Evolutionary conservation across 257 asterid species (phyloP).

Genomic region (Lithospermum erythrorhizon): DNA sequence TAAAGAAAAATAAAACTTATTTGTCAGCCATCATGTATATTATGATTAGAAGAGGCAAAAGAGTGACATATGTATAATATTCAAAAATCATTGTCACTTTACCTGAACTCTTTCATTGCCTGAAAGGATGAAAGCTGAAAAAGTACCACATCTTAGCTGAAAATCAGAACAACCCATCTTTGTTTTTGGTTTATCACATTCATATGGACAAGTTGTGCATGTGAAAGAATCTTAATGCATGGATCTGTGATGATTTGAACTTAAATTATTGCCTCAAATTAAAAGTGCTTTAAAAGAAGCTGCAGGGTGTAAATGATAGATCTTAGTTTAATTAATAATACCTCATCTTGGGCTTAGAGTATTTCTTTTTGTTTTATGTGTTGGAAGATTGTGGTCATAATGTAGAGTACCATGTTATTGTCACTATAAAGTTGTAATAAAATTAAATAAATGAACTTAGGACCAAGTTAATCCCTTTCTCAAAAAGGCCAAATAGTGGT

Average conservation of each 20-base stretch:
- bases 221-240: slow-evolving; percentile 44
- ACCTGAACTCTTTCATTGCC: slow-evolving; percentile 29
- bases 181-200: slow-evolving; percentile 8
- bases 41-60: slow-evolving; percentile 11
- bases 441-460: too few relatives aligned
- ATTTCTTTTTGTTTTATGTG: slow-evolving; percentile 53
- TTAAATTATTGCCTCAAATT: slow-evolving; percentile 25
- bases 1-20: too few relatives aligned
- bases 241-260: slow-evolving; percentile 56
- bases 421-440: slow-evolving; percentile 8
- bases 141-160: slow-evolving; percentile 16
- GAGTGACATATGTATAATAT: slow-evolving; percentile 6
- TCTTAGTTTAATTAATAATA: slow-evolving; percentile 30
- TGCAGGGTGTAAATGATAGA: slow-evolving; percentile 44
- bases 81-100: slow-evolving; percentile 16
- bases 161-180: slow-evolving; percentile 12
- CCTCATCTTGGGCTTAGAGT: slow-evolving; percentile 36
- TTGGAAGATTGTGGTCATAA: slow-evolving; percentile 23
- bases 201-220: slow-evolving; percentile 29
- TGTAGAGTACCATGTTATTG: not conserved
- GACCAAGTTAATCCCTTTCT: not conserved
- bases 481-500: slow-evolving; percentile 34
- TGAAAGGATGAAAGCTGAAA: slow-evolving; percentile 16
- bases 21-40: not conserved
- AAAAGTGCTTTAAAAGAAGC: slow-evolving; percentile 46